Conservation (phyloP, 1,284 basidiomycete genomes). For the Ceratobasidium sp. region DNA sequence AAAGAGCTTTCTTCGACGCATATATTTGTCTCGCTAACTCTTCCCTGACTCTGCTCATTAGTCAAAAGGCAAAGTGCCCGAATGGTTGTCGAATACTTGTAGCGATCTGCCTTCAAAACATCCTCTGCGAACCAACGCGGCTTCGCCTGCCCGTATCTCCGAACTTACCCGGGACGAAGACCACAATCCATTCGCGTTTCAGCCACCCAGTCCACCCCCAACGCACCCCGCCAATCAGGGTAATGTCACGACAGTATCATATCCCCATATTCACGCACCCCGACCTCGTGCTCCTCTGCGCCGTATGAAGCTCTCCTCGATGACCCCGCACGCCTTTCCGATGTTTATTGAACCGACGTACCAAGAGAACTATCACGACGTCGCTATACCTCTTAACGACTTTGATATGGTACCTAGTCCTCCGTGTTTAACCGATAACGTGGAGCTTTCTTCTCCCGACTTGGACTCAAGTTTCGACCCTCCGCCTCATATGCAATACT, state of each 20-base stretch:
- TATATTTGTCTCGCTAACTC: constrained; percentile 7
- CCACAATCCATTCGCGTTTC: constrained; percentile 32
- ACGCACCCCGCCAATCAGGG: background rate
- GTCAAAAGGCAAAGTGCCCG: constrained; percentile 29
- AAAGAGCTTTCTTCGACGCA: constrained; percentile 3
- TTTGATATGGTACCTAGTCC: background rate
- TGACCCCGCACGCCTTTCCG: constrained; percentile 5
- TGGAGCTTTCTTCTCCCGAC: constrained; percentile 2
- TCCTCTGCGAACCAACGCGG: constrained; percentile 18
- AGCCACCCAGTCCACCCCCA: constrained; percentile 25
- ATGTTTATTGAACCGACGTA: constrained; percentile 23
- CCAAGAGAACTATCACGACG: constrained; percentile 30
- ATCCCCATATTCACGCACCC: background rate
- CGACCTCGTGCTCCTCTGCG: background rate
- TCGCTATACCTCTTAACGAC: constrained; percentile 33
- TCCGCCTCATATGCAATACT: background rate
- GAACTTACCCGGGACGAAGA: background rate
- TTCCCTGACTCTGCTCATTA: background rate
- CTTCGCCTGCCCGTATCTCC: no score
- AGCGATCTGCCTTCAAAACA: constrained; percentile 13
- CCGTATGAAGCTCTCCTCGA: constrained; percentile 19
- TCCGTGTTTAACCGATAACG: background rate
- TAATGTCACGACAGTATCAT: background rate
- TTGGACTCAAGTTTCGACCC: background rate
- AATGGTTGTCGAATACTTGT: constrained; percentile 35